phyloP scores from a whole-genome alignment of 257 asterid genomes.

The Datura wrightii region DNA sequence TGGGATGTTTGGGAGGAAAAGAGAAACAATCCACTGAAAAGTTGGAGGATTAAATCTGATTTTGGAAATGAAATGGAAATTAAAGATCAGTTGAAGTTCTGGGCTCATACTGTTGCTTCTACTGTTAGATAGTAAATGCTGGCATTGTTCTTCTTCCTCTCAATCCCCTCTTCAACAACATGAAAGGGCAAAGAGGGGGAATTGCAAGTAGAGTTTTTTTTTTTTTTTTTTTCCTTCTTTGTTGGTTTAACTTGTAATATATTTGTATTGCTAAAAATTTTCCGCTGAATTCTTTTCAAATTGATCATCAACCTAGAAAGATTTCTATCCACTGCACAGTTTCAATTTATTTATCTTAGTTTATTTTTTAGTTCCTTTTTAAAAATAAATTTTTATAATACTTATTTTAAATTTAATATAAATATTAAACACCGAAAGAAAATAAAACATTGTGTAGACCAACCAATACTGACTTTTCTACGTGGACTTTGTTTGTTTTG shows the following conservation, averaged over 20 bases:
- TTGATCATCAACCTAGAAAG: background rate
- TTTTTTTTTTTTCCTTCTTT: background rate
- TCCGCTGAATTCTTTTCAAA: background rate
- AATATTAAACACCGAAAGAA: no score
- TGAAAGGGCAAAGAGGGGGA: background rate
- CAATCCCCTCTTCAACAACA: background rate
- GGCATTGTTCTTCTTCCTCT: background rate
- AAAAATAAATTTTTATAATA: no score
- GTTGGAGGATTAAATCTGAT: constrained; percentile 54
- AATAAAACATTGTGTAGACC: background rate
- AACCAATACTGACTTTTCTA: background rate
- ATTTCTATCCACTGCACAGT: background rate
- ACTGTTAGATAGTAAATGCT: constrained; percentile 44
- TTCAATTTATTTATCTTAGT: no score
- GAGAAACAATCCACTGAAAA: constrained; percentile 34
- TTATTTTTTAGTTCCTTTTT: no score
- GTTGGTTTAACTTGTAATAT: background rate
- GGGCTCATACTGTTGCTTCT: constrained; percentile 88
- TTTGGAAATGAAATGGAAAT: constrained; percentile 62
- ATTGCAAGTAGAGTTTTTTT: background rate
- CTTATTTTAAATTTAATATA: no score
- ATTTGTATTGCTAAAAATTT: background rate
- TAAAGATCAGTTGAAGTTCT: constrained; percentile 64
- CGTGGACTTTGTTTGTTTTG: background rate
- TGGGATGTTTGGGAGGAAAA: constrained; percentile 46